phyloP scores from a whole-genome alignment of 2,329 filamentous ascomycete genomes.

The Penicillium corylophilum region DNA sequence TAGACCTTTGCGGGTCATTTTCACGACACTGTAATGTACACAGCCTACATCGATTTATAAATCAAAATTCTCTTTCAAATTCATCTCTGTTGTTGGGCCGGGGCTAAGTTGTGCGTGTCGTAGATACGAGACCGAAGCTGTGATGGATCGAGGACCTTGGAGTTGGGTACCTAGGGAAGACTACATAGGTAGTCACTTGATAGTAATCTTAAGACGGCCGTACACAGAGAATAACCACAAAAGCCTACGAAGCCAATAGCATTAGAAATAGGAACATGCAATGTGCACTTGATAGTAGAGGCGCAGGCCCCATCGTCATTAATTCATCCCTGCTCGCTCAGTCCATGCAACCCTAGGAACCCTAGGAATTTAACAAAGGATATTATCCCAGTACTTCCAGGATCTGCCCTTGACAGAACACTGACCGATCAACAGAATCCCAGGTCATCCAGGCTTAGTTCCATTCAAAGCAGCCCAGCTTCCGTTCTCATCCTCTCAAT shows the following conservation, averaged over 20 bases:
- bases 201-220: neutral
- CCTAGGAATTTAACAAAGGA: too few species aligned
- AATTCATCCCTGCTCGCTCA: neutral
- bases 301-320: neutral
- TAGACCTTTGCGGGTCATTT: conserved; percentile 7
- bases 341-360: neutral
- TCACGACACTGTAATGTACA: conserved; percentile 40
- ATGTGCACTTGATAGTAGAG: neutral
- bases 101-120: conserved; percentile 25
- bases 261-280: neutral
- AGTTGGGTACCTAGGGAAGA: neutral
- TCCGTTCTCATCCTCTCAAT: neutral
- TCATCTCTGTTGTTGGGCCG: conserved; percentile 1
- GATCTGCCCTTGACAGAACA: too few species aligned
- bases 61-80: conserved; percentile 13
- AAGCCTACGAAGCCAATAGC: neutral
- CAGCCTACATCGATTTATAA: conserved; percentile 25
- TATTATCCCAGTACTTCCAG: neutral
- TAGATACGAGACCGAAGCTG: conserved; percentile 33
- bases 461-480: neutral
- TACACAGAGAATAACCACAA: neutral
- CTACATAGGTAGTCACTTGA: neutral
- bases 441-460: neutral
- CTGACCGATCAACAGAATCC: too few species aligned
- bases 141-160: conserved; percentile 12